phyloP scores from a whole-genome alignment of 78 protist genomes.

The Anaeramoeba flamelloides region DNA sequence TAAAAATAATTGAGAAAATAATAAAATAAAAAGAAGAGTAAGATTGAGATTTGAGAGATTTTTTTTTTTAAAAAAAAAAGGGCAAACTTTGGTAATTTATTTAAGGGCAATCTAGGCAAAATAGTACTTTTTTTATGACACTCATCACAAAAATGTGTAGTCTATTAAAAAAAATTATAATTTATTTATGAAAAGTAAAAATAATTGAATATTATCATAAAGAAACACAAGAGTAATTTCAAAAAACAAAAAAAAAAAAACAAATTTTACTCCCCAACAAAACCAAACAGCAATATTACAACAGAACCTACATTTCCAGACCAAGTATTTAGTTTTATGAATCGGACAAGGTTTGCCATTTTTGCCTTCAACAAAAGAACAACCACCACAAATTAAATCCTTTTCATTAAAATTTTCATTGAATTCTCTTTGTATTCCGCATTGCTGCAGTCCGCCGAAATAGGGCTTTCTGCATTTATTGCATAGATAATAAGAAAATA shows the following conservation, averaged over 20 bases:
- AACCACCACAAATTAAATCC: background rate
- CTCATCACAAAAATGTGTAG: background rate
- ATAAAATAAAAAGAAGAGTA: too few species aligned
- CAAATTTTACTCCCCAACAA: too few species aligned
- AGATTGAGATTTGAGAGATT: too few species aligned
- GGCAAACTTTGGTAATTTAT: background rate
- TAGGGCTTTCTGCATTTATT: background rate
- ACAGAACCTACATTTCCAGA: background rate
- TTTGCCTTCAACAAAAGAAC: background rate
- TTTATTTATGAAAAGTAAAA: background rate
- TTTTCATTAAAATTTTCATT: background rate
- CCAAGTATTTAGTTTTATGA: background rate
- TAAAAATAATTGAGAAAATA: too few species aligned
- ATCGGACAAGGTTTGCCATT: background rate
- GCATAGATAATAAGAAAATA: background rate
- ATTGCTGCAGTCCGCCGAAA: background rate
- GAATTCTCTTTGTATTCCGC: background rate
- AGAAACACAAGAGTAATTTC: background rate
- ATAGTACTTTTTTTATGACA: background rate
- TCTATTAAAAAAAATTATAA: too few species aligned
- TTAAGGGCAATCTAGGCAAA: background rate
- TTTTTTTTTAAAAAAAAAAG: too few species aligned
- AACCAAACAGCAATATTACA: background rate
- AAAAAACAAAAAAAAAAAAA: too few species aligned
- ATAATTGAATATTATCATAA: background rate